Evolutionary conservation across 2,329 filamentous ascomycete species (phyloP).

Genomic region (Phialophora macrospora): DNA sequence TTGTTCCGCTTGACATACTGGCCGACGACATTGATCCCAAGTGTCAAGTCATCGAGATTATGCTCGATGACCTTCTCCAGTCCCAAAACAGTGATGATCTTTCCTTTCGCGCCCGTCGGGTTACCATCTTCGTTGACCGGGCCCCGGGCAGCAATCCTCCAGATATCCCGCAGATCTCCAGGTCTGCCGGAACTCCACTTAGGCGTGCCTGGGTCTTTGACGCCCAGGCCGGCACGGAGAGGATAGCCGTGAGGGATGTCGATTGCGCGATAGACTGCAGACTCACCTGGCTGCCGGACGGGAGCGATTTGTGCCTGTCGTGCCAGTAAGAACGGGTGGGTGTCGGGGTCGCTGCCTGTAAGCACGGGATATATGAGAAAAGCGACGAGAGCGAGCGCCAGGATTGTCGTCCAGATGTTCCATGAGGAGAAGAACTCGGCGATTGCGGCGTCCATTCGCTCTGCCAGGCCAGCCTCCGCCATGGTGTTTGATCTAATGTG

Average conservation of each 20-base stretch:
- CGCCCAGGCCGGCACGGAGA: constrained; percentile 75
- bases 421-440: constrained; percentile 54
- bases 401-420: constrained; percentile 77
- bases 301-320: constrained; percentile 79
- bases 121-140: constrained; percentile 67
- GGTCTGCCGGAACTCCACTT: constrained; percentile 84
- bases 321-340: constrained; percentile 86
- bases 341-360: constrained; percentile 79
- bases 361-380: constrained; percentile 74
- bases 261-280: constrained; percentile 81
- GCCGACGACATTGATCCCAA: constrained; percentile 86
- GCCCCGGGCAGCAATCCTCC: constrained; percentile 74
- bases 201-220: constrained; percentile 77
- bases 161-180: constrained; percentile 89
- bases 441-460: constrained; percentile 34
- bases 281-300: constrained; percentile 82
- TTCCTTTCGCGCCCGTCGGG: constrained; percentile 62
- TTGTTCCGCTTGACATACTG: constrained; percentile 70
- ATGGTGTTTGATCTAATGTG: constrained; percentile 20
- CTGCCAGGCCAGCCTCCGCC: constrained; percentile 28
- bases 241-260: constrained; percentile 84
- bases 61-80: constrained; percentile 76
- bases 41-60: constrained; percentile 71
- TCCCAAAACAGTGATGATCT: constrained; percentile 79
- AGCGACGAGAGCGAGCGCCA: constrained; percentile 69